Percentiles rank a stretch among this genome's conserved stretches.
Conservation (phyloP, 176 grass and related monocot species). For the Alloteropsis semialata region DNA sequence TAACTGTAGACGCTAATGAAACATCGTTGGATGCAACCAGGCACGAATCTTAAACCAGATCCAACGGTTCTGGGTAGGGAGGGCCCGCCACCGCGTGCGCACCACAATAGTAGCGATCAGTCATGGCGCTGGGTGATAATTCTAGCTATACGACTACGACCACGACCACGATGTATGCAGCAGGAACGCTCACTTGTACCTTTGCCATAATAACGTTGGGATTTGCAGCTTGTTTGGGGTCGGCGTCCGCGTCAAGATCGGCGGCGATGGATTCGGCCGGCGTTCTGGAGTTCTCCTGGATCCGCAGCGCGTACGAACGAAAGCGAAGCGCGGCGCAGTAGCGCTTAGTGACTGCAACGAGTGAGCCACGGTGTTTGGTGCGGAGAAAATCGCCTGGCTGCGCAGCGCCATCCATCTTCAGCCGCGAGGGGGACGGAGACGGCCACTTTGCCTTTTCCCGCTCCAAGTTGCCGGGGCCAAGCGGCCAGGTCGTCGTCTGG, state of each 20-base stretch:
- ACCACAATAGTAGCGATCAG: no score
- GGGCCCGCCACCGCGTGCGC: no score
- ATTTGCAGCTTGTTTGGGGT: background rate
- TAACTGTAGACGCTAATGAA: no score
- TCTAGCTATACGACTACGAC: background rate
- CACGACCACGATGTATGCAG: background rate
- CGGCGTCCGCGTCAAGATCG: background rate
- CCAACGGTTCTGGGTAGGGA: no score
- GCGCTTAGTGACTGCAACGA: no score
- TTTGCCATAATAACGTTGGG: background rate
- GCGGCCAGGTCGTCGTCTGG: background rate
- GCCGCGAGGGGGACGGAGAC: no score
- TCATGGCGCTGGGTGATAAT: background rate
- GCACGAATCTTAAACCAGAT: no score
- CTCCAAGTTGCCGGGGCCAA: background rate
- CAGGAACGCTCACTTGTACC: background rate
- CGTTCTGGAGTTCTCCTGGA: slow-evolving; percentile 13
- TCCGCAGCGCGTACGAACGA: slow-evolving; percentile 20
- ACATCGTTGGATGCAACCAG: no score
- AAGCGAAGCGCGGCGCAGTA: slow-evolving; percentile 40
- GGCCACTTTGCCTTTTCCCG: background rate
- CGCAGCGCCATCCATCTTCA: background rate
- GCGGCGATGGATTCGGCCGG: background rate
- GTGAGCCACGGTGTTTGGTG: no score
- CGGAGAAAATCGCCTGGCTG: no score